These are phyloP conservation scores for Wakefieldia striispora DNA, from an alignment of 768 basidiomycete genomes.

Conservation along the genomic window DNA sequence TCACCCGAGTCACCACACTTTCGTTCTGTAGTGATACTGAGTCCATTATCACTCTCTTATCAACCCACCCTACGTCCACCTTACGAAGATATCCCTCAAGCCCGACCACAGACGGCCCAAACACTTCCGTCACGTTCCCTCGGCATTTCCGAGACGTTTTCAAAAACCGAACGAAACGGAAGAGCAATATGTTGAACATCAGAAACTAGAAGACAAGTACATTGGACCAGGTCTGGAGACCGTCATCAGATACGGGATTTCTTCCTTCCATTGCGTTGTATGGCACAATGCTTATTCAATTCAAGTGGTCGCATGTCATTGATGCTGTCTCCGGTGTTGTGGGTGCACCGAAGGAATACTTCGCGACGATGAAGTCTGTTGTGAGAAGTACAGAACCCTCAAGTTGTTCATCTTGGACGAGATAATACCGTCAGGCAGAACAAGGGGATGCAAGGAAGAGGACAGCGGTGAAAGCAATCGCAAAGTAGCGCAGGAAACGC, in stretches of 20 bases:
- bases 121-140: conserved; percentile 84
- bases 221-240: conserved; percentile 78
- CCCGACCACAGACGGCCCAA: no score
- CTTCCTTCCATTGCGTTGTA: background rate
- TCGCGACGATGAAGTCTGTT: conserved; percentile 84
- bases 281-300: background rate
- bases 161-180: conserved; percentile 66
- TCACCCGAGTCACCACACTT: conserved; percentile 69
- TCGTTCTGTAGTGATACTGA: conserved; percentile 89
- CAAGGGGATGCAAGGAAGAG: no score
- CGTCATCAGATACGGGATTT: conserved; percentile 70
- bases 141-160: conserved; percentile 84
- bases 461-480: no score
- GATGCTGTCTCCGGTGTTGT: conserved; percentile 82
- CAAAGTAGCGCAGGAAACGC: no score
- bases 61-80: conserved; percentile 68
- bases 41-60: conserved; percentile 63
- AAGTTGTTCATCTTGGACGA: conserved; percentile 89
- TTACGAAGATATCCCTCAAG: conserved; percentile 66
- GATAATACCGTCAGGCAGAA: no score
- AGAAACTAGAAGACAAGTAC: conserved; percentile 87
- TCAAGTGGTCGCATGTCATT: conserved; percentile 75
- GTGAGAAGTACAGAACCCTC: conserved; percentile 65
- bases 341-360: conserved; percentile 79
- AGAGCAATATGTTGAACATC: conserved; percentile 74